Percentiles rank a stretch among this genome's conserved stretches.
Conservation (phyloP, 1,139 yeast genomes). For the Meyerozyma elateridarum region DNA sequence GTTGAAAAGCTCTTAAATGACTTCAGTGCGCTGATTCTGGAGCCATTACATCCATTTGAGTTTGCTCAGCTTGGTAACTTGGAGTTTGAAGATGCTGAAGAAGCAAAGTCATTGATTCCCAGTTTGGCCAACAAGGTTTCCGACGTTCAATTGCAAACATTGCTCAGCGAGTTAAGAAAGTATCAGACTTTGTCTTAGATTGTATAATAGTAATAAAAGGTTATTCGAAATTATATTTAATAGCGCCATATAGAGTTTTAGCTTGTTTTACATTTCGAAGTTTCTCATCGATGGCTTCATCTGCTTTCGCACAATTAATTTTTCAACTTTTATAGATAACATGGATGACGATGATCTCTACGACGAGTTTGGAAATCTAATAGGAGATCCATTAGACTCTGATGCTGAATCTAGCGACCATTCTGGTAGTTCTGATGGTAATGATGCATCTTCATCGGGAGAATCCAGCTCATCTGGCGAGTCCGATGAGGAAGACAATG, state of each 20-base stretch:
- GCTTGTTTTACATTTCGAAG: no score
- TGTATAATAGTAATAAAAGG: conserved; percentile 4
- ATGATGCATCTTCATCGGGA: no score
- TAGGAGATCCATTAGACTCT: conserved; percentile 49
- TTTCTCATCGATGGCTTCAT: neutral
- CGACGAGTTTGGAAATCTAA: conserved; percentile 80
- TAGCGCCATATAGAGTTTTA: neutral
- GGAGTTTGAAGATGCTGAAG: conserved; percentile 96
- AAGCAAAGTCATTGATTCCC: conserved; percentile 91
- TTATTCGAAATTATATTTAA: neutral
- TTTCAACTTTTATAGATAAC: conserved; percentile 1
- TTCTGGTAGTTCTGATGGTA: no score
- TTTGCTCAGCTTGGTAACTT: conserved; percentile 90
- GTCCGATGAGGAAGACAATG: conserved; percentile 13
- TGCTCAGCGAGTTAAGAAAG: conserved; percentile 80
- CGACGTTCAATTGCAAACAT: conserved; percentile 81
- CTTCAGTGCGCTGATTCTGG: conserved; percentile 54
- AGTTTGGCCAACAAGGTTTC: conserved; percentile 75
- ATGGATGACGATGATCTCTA: conserved; percentile 50
- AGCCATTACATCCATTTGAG: conserved; percentile 88
- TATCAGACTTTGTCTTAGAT: conserved; percentile 40
- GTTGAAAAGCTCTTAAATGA: conserved; percentile 79
- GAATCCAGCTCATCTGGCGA: no score
- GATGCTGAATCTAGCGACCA: conserved; percentile 31
- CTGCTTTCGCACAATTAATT: no score